Percentiles rank a stretch among this genome's conserved stretches.
Conservation (phyloP, 106 monocot species). For the Amphibolis antarctica region DNA sequence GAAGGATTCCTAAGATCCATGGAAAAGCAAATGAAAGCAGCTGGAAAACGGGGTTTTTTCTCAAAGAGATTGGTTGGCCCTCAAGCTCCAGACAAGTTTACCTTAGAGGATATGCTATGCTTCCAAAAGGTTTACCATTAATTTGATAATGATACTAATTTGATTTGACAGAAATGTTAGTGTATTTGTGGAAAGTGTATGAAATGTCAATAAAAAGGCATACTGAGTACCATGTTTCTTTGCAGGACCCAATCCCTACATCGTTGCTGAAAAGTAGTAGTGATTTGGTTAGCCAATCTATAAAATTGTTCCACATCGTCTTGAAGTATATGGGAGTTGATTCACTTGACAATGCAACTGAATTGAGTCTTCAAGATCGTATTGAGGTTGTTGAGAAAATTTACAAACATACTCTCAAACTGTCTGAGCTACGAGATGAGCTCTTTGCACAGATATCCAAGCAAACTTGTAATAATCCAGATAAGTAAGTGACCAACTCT, state of each 20-base stretch:
- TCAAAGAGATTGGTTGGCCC: constrained; percentile 75
- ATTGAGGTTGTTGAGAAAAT: constrained; percentile 81
- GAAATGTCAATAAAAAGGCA: too few relatives aligned
- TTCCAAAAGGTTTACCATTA: constrained; percentile 66
- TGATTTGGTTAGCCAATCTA: constrained; percentile 72
- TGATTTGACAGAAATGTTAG: background rate
- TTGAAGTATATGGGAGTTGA: constrained; percentile 90
- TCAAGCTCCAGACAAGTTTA: constrained; percentile 78
- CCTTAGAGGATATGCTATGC: constrained; percentile 90
- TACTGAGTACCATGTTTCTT: too few relatives aligned
- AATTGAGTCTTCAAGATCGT: constrained; percentile 56
- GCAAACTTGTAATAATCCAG: constrained; percentile 92
- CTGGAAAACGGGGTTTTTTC: constrained; percentile 91
- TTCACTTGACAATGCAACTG: constrained; percentile 47
- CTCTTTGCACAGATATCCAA: constrained; percentile 83
- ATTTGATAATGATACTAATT: background rate
- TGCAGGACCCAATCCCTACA: constrained; percentile 92
- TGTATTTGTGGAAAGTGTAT: too few relatives aligned
- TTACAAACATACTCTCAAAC: constrained; percentile 82
- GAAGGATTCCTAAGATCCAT: constrained; percentile 86
- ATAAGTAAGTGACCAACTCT: constrained; percentile 33
- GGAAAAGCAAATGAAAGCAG: constrained; percentile 87
- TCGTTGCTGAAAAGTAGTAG: constrained; percentile 78
- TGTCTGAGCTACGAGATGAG: constrained; percentile 88
- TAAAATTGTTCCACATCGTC: constrained; percentile 77